Conservation (phyloP, 2,329 filamentous ascomycete genomes). For the Sclerotinia nivalis region DNA sequence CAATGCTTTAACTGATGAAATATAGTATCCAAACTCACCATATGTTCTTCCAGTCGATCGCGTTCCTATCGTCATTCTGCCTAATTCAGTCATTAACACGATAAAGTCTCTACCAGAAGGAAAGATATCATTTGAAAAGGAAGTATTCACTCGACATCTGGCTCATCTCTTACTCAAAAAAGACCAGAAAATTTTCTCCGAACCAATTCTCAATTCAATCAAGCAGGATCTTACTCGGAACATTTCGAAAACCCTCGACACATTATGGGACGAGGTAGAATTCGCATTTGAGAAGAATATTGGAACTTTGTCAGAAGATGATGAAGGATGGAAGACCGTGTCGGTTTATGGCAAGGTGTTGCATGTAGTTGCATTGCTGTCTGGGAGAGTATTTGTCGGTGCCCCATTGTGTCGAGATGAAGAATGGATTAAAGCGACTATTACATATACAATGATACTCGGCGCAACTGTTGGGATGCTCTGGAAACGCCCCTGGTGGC, state of each 20-base stretch:
- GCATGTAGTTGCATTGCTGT: conserved; percentile 44
- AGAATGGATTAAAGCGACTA: conserved; percentile 34
- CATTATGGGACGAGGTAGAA: conserved; percentile 33
- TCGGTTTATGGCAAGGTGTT: conserved; percentile 41
- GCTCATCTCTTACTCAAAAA: conserved; percentile 6
- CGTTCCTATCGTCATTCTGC: conserved; percentile 13
- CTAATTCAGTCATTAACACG: conserved; percentile 8
- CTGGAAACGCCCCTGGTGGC: conserved; percentile 16
- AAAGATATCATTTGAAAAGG: conserved; percentile 17
- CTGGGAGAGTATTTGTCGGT: conserved; percentile 40
- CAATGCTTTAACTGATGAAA: background rate
- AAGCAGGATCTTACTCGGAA: conserved; percentile 36
- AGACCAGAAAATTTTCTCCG: conserved; percentile 10
- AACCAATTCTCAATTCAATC: conserved; percentile 25
- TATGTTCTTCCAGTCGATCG: conserved; percentile 12
- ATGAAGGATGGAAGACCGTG: conserved; percentile 38
- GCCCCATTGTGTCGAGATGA: conserved; percentile 33
- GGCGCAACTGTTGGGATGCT: background rate
- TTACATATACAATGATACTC: conserved; percentile 27
- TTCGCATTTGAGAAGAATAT: conserved; percentile 32
- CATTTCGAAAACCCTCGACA: conserved; percentile 30
- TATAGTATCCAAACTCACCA: conserved; percentile 12
- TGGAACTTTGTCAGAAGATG: conserved; percentile 32
- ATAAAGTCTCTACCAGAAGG: conserved; percentile 18
- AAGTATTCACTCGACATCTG: conserved; percentile 15